Evolutionary conservation across 1,284 basidiomycete genomes (phyloP), one percentile per base, ranked within the genome.

Genomic region (Puccinia polysora): DNA sequence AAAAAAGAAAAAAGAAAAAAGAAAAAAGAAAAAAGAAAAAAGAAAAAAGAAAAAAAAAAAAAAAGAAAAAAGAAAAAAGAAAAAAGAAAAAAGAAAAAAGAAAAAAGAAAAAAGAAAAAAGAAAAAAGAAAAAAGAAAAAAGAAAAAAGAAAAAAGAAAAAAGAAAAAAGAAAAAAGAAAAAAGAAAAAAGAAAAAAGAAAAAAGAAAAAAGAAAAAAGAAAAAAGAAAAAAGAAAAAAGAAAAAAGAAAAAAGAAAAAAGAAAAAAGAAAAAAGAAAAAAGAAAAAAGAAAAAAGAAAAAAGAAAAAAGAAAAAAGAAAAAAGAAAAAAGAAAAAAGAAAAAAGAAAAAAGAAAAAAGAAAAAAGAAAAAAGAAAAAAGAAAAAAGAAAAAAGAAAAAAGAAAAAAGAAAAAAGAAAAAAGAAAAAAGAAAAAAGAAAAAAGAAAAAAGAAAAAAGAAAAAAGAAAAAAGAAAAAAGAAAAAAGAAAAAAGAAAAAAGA

Each of bases 361-460:
- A 62, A 28, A 55, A 55, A 5, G 20, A 23, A 4, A 62, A 25
- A 45, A 62, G 30, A 18, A 40, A 23, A 59, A 59, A 36, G 15
- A 20, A 25, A 59, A 59, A 5, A 59, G 5, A n/a, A 38, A 10
- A 25, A 53, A 25, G 8, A 53, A 25, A 15, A 20, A 15, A 15
- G 8, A 25, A 53, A 25, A 10, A 7, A 30, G 3, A 25, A 25
- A 1, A 14, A 30, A 56, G 32, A 28, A 12, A 30, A 14, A 28
- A 2, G 40, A 62, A 28, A 45, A 4, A 14, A 14, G 8, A 36
- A 40, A 36, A 62, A 23, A 5, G 30, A 56, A 20, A 56, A 25
- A 62, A 62, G 28, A 32, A 23, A 62, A 62, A 28, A 45, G 18
- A 18, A 43, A 43, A 43, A 43, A 43, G 40, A 43, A 43, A 18